Conservation (phyloP, 345 rosid species). For the Excoecaria agallocha region DNA sequence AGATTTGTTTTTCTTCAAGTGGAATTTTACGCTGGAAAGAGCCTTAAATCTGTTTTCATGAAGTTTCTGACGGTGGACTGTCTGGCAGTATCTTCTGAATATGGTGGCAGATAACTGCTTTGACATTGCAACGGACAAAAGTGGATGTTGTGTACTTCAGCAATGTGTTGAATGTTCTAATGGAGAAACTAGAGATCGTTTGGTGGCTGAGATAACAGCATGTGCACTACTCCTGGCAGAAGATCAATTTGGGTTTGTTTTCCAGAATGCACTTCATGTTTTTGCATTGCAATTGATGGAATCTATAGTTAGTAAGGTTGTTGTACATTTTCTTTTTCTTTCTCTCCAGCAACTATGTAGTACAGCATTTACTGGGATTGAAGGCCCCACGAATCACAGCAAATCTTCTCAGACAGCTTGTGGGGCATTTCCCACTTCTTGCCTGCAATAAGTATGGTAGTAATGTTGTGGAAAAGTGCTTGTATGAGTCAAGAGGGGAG, state of each 20-base stretch:
- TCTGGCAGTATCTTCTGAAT: constrained; percentile 54
- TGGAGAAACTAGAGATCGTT: constrained; percentile 35
- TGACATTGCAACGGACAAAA: constrained; percentile 56
- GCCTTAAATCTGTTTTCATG: neutral
- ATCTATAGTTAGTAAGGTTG: constrained; percentile 9
- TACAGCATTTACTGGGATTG: constrained; percentile 54
- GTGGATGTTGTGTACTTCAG: constrained; percentile 66
- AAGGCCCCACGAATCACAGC: constrained; percentile 25
- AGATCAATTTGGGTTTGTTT: constrained; percentile 58
- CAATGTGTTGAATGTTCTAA: constrained; percentile 37
- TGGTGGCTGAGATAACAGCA: constrained; percentile 40
- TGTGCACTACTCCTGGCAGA: constrained; percentile 49
- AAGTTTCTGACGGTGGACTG: constrained; percentile 8
- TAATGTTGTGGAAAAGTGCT: constrained; percentile 71
- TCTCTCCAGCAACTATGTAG: constrained; percentile 62
- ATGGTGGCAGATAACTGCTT: constrained; percentile 41
- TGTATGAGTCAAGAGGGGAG: constrained; percentile 32
- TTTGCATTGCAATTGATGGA: neutral
- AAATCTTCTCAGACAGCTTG: constrained; percentile 41
- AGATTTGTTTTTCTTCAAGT: neutral
- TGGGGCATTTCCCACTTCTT: constrained; percentile 44
- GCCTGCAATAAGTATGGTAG: constrained; percentile 69
- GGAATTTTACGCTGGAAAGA: neutral
- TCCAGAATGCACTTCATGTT: neutral
- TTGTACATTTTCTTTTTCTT: neutral